Evolutionary conservation across 2,329 filamentous ascomycete species (phyloP), one percentile per base, ranked within the genome.

Genomic region (Phialemoniopsis sp.): DNA sequence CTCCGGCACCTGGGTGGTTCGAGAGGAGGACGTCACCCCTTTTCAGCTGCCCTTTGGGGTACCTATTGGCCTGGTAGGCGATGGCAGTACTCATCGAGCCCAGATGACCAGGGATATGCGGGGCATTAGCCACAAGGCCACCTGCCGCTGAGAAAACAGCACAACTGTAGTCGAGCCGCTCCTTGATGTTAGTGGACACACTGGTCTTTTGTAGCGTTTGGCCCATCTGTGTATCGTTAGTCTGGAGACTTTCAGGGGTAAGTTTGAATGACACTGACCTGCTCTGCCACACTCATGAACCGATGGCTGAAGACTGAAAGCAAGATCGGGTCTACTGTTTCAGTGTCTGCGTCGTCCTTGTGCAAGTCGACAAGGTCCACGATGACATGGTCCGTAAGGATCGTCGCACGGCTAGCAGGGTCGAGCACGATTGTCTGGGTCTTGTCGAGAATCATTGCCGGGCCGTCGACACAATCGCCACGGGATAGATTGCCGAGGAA

Each of bases 31-130:
- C 83, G 57, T 88, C 84, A n/a, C 84, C 84, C 37, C 71, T 76
- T 50, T 84, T 82, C 32, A 88, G 61, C 47, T 85, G 8, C 80
- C 81, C 48, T 76, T 70, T 10, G n/a, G n/a, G n/a, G n/a, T 10
- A 26, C 15, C 34, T 34, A 16, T 36, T 19, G 19, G 26, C 26
- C 77, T 62, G 86, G 82, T 46, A 81, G 43, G 74, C 70, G 3
- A 87, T 81, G 34, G 81, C 85, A 18, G 81, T 85, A 13, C 78
- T 80, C 82, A 87, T 87, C 32, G 77, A 82, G 19, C 82, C 82
- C 7, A 87, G 64, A 55, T 87, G 82, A 2, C 85, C 82, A 0
- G 83, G 83, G 10, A 87, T 63, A 63, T 87, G 82, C 0, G 83
- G 83, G 15, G 83, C 73, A 55, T 85, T 85, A 2, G 80, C 80